phyloP scores from a whole-genome alignment of 306 rosid species.

The Inga leiocalycina region DNA sequence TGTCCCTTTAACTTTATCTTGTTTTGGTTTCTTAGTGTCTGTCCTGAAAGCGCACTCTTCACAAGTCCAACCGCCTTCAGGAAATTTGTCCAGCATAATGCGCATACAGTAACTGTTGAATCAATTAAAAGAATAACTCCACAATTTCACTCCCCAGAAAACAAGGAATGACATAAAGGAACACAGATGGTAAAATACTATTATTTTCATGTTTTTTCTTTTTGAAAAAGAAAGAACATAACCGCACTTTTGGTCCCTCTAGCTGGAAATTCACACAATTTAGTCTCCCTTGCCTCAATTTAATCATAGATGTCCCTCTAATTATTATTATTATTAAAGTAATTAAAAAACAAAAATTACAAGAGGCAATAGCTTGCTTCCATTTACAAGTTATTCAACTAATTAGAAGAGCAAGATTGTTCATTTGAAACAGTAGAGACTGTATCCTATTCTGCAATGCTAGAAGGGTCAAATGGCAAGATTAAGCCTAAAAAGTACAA shows the following conservation, averaged over 20 bases:
- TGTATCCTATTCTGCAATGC: not conserved
- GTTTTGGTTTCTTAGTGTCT: conserved; percentile 21
- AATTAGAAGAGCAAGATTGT: not conserved
- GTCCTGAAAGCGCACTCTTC: conserved; percentile 36
- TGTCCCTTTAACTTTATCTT: conserved; percentile 17
- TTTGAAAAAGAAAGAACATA: not conserved
- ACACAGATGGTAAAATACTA: not conserved
- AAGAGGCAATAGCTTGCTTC: not conserved
- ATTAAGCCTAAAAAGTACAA: conserved; percentile 2
- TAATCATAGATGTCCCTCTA: not conserved
- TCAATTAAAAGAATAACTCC: conserved; percentile 30
- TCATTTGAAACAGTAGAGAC: not conserved
- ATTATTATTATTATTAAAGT: not conserved
- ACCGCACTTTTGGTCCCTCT: not conserved
- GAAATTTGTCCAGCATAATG: conserved; percentile 23
- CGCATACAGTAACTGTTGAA: conserved; percentile 46
- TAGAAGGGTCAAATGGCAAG: not conserved
- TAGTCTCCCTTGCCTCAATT: not conserved
- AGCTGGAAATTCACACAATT: not conserved
- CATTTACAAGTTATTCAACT: not conserved
- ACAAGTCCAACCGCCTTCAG: conserved; percentile 40
- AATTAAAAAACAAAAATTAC: not conserved
- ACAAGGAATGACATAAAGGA: not conserved
- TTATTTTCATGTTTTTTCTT: too few species aligned
- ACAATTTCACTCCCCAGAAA: conserved; percentile 9